Evolutionary conservation across 169 alveolate species (phyloP).

Genomic region (Plasmodium vinckei): DNA sequence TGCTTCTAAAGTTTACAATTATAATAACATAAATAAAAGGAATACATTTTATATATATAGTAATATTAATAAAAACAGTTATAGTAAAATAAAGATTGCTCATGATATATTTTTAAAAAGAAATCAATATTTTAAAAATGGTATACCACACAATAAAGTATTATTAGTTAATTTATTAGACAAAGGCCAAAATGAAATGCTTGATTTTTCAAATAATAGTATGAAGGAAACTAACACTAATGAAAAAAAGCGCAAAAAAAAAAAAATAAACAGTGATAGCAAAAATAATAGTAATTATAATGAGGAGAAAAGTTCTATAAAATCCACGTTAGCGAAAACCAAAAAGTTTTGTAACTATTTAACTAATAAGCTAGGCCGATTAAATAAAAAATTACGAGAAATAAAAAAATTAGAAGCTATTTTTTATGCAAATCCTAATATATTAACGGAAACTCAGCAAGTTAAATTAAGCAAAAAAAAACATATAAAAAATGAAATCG

Average conservation of each 20-base stretch:
- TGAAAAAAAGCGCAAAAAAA: not conserved
- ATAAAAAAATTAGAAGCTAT: slow-evolving; percentile 71
- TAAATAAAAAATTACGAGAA: slow-evolving; percentile 72
- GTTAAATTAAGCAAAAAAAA: slow-evolving; percentile 71
- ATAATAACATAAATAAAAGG: not conserved
- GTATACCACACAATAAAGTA: not conserved
- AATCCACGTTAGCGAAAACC: slow-evolving; percentile 33
- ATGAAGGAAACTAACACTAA: not conserved
- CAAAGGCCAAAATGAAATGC: not conserved
- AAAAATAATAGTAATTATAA: no score
- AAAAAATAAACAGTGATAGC: slow-evolving; percentile 4
- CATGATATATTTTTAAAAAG: not conserved
- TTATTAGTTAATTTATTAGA: not conserved
- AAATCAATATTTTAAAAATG: not conserved
- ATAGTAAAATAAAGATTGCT: not conserved
- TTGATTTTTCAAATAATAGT: not conserved
- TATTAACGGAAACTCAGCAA: slow-evolving; percentile 60
- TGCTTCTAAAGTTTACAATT: not conserved
- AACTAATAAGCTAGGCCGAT: slow-evolving; percentile 65
- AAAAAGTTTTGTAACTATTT: slow-evolving; percentile 58
- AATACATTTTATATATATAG: not conserved
- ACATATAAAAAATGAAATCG: slow-evolving; percentile 69
- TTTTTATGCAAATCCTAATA: slow-evolving; percentile 57
- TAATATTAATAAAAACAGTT: not conserved
- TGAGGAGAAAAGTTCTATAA: slow-evolving; percentile 1